Percentiles rank a stretch among this genome's conserved stretches.
These are phyloP conservation scores for Kuraishia floccosa DNA, from an alignment of 805 yeast genomes.

Conservation along the genomic window DNA sequence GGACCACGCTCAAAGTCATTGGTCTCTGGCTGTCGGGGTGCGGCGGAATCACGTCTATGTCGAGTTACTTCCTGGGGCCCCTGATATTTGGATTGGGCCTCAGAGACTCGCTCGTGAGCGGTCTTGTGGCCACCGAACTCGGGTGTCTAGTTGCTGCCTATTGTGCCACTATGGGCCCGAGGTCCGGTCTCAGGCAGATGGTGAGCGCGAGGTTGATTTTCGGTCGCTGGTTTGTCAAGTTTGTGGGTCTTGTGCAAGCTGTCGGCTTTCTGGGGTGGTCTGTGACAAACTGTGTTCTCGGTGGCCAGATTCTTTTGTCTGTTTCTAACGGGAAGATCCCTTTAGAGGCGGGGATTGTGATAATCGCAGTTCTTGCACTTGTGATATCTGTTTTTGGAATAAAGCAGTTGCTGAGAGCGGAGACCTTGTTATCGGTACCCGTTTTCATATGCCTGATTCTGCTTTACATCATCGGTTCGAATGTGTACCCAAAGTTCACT, in stretches of 20 bases:
- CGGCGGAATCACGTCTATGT: conserved; percentile 85
- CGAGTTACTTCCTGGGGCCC: conserved; percentile 71
- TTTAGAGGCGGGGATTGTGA: conserved; percentile 60
- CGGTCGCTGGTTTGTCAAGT: conserved; percentile 79
- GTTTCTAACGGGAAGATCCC: conserved; percentile 59
- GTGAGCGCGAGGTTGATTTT: conserved; percentile 70
- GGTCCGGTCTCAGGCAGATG: conserved; percentile 86
- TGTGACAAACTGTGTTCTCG: conserved; percentile 81
- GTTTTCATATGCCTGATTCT: conserved; percentile 56
- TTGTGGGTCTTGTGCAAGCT: conserved; percentile 61
- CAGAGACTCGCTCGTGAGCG: conserved; percentile 48
- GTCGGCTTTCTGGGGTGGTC: conserved; percentile 88
- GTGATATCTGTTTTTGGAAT: conserved; percentile 72
- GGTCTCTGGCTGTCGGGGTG: conserved; percentile 82
- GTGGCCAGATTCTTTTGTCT: conserved; percentile 70
- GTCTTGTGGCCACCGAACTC: conserved; percentile 47
- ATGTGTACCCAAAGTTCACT: conserved; percentile 23
- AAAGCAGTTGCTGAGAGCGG: conserved; percentile 55
- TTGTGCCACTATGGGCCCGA: conserved; percentile 80
- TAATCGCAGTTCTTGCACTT: conserved; percentile 54
- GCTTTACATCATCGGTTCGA: conserved; percentile 51
- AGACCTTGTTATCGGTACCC: conserved; percentile 56
- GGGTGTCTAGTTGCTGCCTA: conserved; percentile 78
- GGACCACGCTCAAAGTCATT: conserved; percentile 28
- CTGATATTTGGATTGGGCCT: conserved; percentile 60